Conservation (phyloP, 148 eudicot species). For the Pharnaceum exiguum region DNA sequence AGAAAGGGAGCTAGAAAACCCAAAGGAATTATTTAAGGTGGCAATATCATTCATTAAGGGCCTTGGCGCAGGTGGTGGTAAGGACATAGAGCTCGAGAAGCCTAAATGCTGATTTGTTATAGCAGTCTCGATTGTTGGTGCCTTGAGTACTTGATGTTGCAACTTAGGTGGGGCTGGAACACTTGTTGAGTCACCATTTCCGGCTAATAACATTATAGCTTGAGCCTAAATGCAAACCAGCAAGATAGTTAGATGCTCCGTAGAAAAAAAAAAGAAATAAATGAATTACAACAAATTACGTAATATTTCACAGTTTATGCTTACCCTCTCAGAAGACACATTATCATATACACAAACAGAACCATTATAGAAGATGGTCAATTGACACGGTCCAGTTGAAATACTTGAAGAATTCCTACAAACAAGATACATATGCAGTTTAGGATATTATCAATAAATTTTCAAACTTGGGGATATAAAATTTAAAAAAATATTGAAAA, state of each 20-base stretch:
- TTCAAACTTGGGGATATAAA: background rate
- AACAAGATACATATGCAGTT: background rate
- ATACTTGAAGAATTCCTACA: conserved; percentile 42
- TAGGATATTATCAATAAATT: background rate
- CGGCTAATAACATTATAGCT: conserved; percentile 81
- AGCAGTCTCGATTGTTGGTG: conserved; percentile 16
- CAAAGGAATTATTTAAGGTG: too few species aligned
- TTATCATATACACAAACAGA: conserved; percentile 70
- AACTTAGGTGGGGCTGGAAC: conserved; percentile 26
- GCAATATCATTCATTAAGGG: too few species aligned
- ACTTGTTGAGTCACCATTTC: conserved; percentile 41
- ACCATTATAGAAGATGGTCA: conserved; percentile 77
- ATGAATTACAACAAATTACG: background rate
- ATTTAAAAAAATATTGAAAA: background rate
- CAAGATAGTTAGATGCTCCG: background rate
- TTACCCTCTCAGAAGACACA: conserved; percentile 72
- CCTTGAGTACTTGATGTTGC: conserved; percentile 17
- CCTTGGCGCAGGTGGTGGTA: too few species aligned
- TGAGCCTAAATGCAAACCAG: conserved; percentile 54
- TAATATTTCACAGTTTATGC: too few species aligned
- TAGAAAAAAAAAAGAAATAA: background rate
- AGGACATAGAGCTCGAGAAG: conserved; percentile 29
- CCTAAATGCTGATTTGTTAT: conserved; percentile 17
- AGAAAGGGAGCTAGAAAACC: too few species aligned
- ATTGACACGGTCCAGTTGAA: conserved; percentile 45